phyloP scores from a whole-genome alignment of 441 rosid species.

The Gossypium gossypioides region DNA sequence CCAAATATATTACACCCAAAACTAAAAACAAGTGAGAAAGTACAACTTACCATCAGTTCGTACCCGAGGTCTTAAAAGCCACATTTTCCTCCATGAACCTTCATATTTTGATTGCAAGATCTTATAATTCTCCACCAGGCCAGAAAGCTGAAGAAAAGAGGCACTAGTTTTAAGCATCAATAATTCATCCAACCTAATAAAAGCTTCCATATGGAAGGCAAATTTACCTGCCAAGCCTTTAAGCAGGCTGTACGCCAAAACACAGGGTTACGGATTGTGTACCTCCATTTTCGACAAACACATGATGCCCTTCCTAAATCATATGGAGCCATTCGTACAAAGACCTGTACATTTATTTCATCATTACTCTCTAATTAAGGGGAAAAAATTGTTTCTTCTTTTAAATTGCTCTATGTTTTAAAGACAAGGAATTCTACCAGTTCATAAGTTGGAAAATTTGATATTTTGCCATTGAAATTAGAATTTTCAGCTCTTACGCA shows the following conservation, averaged over 20 bases:
- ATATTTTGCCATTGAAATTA: not conserved
- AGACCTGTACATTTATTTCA: conserved; percentile 45
- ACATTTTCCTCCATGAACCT: conserved; percentile 96
- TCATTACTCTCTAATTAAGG: not conserved
- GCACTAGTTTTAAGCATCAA: not conserved
- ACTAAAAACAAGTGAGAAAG: not conserved
- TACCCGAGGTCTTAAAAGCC: conserved; percentile 81
- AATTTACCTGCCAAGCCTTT: conserved; percentile 78
- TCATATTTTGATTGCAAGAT: conserved; percentile 68
- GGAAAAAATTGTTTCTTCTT: not conserved
- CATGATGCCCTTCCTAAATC: conserved; percentile 81
- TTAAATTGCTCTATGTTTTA: not conserved
- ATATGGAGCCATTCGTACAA: conserved; percentile 66
- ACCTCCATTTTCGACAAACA: conserved; percentile 91
- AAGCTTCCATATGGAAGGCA: not conserved
- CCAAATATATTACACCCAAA: not conserved
- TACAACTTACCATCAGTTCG: conserved; percentile 66
- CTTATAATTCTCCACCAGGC: conserved; percentile 71
- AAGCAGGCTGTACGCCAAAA: conserved; percentile 90
- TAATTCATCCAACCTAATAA: conserved; percentile 1
- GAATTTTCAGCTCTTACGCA: not conserved
- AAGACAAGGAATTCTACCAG: not conserved
- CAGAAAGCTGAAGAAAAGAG: conserved; percentile 40
- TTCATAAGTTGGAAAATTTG: not conserved
- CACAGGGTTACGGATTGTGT: conserved; percentile 78